Conservation (phyloP, 805 yeast genomes). For the Wickerhamomyces bovis region DNA sequence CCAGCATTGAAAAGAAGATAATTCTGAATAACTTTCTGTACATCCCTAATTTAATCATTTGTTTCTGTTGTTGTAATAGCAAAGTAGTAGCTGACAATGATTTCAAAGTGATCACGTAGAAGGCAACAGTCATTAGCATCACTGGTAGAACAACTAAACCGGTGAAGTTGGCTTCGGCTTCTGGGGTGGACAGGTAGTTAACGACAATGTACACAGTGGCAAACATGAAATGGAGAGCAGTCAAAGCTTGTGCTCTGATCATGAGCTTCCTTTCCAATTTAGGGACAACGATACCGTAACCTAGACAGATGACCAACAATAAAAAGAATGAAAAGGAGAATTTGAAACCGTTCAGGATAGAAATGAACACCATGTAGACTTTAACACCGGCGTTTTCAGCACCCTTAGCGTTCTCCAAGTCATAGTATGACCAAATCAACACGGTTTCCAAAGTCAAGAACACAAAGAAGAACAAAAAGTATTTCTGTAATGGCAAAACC, state of each 20-base stretch:
- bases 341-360: constrained; percentile 74
- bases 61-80: constrained; percentile 76
- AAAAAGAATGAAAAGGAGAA: constrained; percentile 85
- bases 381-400: constrained; percentile 47
- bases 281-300: constrained; percentile 92
- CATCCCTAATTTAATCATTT: constrained; percentile 83
- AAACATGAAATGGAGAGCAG: constrained; percentile 49
- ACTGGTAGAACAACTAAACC: constrained; percentile 67
- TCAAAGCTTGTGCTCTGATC: constrained; percentile 61
- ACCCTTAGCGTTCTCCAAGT: constrained; percentile 64
- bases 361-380: constrained; percentile 69
- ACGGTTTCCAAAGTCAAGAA: constrained; percentile 81
- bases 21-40: constrained; percentile 73
- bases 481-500: constrained; percentile 83
- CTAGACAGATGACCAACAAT: constrained; percentile 77
- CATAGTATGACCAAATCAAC: constrained; percentile 88
- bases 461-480: constrained; percentile 78
- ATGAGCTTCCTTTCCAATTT: constrained; percentile 69
- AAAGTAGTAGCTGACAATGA: constrained; percentile 72
- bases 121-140: constrained; percentile 57
- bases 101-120: constrained; percentile 69
- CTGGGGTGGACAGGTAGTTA: constrained; percentile 45
- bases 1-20: constrained; percentile 63
- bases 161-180: constrained; percentile 42
- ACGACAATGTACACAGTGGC: constrained; percentile 50